These are phyloP conservation scores for Ceratocystis cubensis DNA, from an alignment of 2,329 filamentous ascomycete species.

Conservation along the genomic window DNA sequence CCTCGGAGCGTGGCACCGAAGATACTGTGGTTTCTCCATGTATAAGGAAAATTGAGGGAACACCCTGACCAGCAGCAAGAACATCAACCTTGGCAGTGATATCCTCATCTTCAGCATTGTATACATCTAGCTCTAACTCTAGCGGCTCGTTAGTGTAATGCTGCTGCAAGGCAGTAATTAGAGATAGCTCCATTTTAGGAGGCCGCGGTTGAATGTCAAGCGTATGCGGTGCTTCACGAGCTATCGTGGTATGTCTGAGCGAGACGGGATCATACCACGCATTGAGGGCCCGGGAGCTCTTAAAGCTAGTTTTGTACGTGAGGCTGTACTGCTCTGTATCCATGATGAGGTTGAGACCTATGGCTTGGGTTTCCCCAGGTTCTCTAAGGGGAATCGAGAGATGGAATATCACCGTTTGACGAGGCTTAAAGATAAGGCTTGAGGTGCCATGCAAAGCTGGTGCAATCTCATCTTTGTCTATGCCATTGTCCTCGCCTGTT, in stretches of 20 bases:
- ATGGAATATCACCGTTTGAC: conserved; percentile 56
- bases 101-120: conserved; percentile 74
- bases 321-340: conserved; percentile 54
- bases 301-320: conserved; percentile 48
- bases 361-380: conserved; percentile 60
- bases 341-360: conserved; percentile 51
- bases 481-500: conserved; percentile 23
- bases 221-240: conserved; percentile 38
- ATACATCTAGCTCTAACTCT: conserved; percentile 52
- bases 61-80: conserved; percentile 47
- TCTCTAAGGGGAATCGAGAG: conserved; percentile 65
- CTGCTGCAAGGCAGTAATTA: conserved; percentile 50
- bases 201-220: conserved; percentile 76
- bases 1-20: conserved; percentile 30
- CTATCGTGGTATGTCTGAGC: conserved; percentile 33
- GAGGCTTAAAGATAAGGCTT: conserved; percentile 33
- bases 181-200: conserved; percentile 71
- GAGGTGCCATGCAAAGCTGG: conserved; percentile 22
- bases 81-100: conserved; percentile 60
- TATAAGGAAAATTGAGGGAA: conserved; percentile 36
- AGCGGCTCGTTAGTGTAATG: conserved; percentile 81
- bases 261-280: conserved; percentile 40
- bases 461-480: conserved; percentile 24
- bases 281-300: conserved; percentile 31
- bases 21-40: conserved; percentile 28